Conservation (phyloP, 2,329 filamentous ascomycete species). For the Paraconiothyrium brasiliense region DNA sequence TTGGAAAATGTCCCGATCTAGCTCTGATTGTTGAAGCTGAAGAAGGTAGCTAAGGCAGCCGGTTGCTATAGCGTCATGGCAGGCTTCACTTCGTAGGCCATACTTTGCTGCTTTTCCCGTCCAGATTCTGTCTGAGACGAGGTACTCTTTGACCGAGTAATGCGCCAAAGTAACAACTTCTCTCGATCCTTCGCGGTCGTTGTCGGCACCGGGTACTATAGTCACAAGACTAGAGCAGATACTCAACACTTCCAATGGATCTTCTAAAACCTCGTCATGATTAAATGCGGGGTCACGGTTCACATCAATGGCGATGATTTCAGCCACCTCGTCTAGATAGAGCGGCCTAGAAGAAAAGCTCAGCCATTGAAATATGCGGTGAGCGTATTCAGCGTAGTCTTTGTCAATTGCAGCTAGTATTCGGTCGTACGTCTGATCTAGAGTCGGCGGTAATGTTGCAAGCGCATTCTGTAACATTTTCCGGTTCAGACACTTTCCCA, state of each 20-base stretch:
- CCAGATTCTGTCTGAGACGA: constrained; percentile 26
- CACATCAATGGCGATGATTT: constrained; percentile 25
- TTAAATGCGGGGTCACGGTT: constrained; percentile 34
- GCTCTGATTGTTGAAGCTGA: constrained; percentile 19
- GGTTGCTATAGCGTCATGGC: constrained; percentile 24
- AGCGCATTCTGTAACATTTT: constrained; percentile 18
- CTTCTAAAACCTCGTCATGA: constrained; percentile 35
- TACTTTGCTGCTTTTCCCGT: constrained; percentile 19
- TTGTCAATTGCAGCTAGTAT: constrained; percentile 20
- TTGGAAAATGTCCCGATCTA: too few species aligned
- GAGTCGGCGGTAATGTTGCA: constrained; percentile 17
- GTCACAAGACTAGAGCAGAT: constrained; percentile 39
- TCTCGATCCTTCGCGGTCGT: too few species aligned
- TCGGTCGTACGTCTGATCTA: constrained; percentile 27
- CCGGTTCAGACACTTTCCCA: constrained; percentile 19
- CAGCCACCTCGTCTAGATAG: constrained; percentile 17
- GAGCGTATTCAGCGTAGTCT: constrained; percentile 9
- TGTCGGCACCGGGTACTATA: too few species aligned
- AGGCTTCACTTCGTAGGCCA: constrained; percentile 19
- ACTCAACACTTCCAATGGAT: constrained; percentile 32
- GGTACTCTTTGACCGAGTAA: constrained; percentile 42
- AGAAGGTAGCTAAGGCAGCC: constrained; percentile 30
- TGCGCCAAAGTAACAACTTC: constrained; percentile 29
- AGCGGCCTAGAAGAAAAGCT: constrained; percentile 19
- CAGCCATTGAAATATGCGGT: constrained; percentile 20